Base-by-base conservation (phyloP, 345 rosid species). In the Microcos paniculata region DNA sequence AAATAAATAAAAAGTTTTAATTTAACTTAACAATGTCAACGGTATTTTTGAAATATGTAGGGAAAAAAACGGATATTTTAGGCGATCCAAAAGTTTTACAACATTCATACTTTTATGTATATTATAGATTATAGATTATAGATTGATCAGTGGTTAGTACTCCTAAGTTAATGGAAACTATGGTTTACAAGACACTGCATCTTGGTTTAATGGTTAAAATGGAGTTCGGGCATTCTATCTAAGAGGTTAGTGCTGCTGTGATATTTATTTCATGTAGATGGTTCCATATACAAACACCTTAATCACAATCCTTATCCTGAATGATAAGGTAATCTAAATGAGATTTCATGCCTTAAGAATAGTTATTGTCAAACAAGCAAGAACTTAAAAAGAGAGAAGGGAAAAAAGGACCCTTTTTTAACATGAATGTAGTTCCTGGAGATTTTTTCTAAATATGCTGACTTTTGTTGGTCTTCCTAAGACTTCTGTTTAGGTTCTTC, bases 121-220 rank as follows among this genome's bases (percentile, higher is more conserved):
- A n/a, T n/a, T n/a, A n/a, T n/a, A n/a, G n/a, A n/a, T n/a, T n/a
- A n/a, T n/a, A n/a, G n/a, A n/a, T n/a, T n/a, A n/a, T n/a, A n/a
- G n/a, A n/a, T n/a, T n/a, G n/a, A 57, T 45, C 24, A 23, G 45
- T 56, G 15, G 12, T 33, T 64, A 43, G 59, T 33, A n/a, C 61
- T 46, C 61, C 11, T 30, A 46, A 56, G 53, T 26, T 55, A 46
- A 35, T 46, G 15, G n/a, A n/a, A 26, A n/a, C 16, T 64, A 55
- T 72, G 73, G 42, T 33, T 69, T 24, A 30, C 19, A 69, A 8
- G 57, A 19, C 23, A 67, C 26, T 14, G 52, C 31, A 6, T 58
- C 31, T 8, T 76, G 49, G 65, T 66, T 51, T 51, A 24, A n/a
- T 35, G 43, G 66, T 35, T 71, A 71, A 62, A 62, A 35, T n/a